phyloP scores from a whole-genome alignment of 495 filamentous ascomycete genomes.

The Aspergillus biplanus region DNA sequence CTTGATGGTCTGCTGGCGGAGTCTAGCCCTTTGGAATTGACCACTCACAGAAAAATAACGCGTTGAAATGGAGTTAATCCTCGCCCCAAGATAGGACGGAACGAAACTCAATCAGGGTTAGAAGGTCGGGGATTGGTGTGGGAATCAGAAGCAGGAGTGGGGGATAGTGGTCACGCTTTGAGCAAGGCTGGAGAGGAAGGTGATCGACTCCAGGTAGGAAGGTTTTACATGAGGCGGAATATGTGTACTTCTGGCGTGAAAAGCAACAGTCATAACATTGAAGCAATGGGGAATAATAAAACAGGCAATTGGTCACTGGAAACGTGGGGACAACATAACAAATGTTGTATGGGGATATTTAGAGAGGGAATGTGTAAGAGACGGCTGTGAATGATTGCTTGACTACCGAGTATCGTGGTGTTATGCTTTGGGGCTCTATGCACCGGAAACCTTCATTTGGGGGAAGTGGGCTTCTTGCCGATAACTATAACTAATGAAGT shows the following conservation, averaged over 20 bases:
- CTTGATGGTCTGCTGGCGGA: slow-evolving; percentile 19
- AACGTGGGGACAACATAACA: too few species aligned
- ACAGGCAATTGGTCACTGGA: too few species aligned
- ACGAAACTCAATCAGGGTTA: slow-evolving; percentile 29
- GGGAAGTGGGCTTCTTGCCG: not conserved
- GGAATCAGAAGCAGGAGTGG: slow-evolving; percentile 16
- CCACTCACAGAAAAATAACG: slow-evolving; percentile 29
- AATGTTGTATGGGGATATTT: not conserved
- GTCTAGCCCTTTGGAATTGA: slow-evolving; percentile 6
- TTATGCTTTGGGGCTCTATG: not conserved
- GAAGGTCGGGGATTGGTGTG: slow-evolving; percentile 22
- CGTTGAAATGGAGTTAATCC: slow-evolving; percentile 22
- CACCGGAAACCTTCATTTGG: not conserved
- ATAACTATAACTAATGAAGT: not conserved
- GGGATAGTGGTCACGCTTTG: slow-evolving; percentile 19
- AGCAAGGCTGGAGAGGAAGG: slow-evolving; percentile 7
- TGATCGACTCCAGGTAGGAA: slow-evolving; percentile 22
- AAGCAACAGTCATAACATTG: too few species aligned
- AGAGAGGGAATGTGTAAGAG: not conserved
- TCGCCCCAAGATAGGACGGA: slow-evolving; percentile 26
- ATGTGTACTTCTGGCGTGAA: not conserved
- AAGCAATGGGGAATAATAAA: too few species aligned
- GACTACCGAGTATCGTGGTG: not conserved
- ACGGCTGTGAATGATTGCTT: not conserved
- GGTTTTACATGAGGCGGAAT: not conserved